Conservation (phyloP, 495 filamentous ascomycete genomes). For the Xylaria scruposa region DNA sequence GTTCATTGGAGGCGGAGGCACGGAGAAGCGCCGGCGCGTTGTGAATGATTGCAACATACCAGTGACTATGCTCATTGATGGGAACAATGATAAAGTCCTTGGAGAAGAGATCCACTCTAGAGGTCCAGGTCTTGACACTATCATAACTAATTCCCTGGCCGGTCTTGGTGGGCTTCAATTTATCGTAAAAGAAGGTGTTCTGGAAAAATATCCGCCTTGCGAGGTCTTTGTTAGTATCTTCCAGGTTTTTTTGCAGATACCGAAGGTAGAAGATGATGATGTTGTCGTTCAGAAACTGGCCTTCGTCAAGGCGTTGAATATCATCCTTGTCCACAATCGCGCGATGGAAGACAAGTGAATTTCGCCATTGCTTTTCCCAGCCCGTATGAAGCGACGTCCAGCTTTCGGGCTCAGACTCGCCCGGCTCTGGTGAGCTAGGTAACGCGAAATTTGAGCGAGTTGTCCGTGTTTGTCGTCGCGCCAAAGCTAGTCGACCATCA, state of each 20-base stretch:
- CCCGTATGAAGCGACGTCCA: conserved; percentile 52
- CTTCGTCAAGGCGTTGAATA: conserved; percentile 78
- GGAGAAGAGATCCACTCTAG: conserved; percentile 81
- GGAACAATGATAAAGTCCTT: conserved; percentile 92
- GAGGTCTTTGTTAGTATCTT: conserved; percentile 60
- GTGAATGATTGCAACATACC: conserved; percentile 97
- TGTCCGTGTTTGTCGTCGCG: conserved; percentile 22
- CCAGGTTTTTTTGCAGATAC: conserved; percentile 70
- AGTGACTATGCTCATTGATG: conserved; percentile 85
- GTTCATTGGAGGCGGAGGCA: conserved; percentile 36
- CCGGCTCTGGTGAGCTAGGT: conserved; percentile 18
- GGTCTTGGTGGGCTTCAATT: conserved; percentile 64
- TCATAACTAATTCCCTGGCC: conserved; percentile 72
- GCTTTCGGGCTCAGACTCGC: conserved; percentile 31
- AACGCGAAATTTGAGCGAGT: conserved; percentile 31
- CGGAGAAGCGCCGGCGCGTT: conserved; percentile 70
- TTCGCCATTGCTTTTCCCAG: conserved; percentile 55
- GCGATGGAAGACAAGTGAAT: conserved; percentile 75
- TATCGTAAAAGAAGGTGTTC: conserved; percentile 90
- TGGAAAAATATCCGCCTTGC: conserved; percentile 79
- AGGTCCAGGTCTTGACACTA: conserved; percentile 87
- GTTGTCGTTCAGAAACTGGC: conserved; percentile 92
- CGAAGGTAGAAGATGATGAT: conserved; percentile 86
- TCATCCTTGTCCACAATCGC: conserved; percentile 81
- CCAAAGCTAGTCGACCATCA: neutral